These are phyloP conservation scores for Cytospora mali DNA, from an alignment of 2,329 filamentous ascomycete genomes.

Conservation along the genomic window DNA sequence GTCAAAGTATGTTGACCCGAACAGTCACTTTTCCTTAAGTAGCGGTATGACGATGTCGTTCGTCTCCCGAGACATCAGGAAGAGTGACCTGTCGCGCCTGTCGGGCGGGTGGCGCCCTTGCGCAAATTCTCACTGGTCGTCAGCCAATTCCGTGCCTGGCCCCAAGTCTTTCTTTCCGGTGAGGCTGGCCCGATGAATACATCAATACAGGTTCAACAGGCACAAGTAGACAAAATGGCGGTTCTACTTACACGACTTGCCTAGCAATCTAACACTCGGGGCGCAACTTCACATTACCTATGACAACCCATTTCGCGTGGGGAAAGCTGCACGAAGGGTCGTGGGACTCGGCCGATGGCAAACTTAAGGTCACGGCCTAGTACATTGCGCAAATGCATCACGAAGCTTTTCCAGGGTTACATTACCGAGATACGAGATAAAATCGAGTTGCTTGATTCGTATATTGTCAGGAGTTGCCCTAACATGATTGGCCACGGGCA, in stretches of 20 bases:
- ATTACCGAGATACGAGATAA: neutral
- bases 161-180: neutral
- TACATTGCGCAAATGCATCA: conserved; percentile 8
- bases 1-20: neutral
- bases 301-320: neutral
- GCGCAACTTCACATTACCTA: conserved; percentile 5
- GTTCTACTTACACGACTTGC: conserved; percentile 1
- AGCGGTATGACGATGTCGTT: neutral
- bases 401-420: neutral
- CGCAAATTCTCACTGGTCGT: neutral
- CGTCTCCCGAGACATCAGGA: conserved; percentile 5
- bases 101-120: neutral
- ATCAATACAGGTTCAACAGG: conserved; percentile 7
- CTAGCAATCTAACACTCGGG: neutral
- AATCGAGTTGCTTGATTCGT: conserved; percentile 1
- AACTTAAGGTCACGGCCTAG: conserved; percentile 5
- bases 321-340: conserved; percentile 6
- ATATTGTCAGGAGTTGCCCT: conserved; percentile 13
- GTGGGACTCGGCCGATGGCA: conserved; percentile 8
- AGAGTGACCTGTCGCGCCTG: neutral
- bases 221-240: conserved; percentile 13
- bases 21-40: neutral
- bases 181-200: conserved; percentile 4
- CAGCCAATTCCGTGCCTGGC: neutral
- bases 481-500: conserved; percentile 1